Percentiles rank a stretch among this genome's conserved stretches.
phyloP scores from a whole-genome alignment of 495 filamentous ascomycete genomes.

The Aspergillus conjunctus region DNA sequence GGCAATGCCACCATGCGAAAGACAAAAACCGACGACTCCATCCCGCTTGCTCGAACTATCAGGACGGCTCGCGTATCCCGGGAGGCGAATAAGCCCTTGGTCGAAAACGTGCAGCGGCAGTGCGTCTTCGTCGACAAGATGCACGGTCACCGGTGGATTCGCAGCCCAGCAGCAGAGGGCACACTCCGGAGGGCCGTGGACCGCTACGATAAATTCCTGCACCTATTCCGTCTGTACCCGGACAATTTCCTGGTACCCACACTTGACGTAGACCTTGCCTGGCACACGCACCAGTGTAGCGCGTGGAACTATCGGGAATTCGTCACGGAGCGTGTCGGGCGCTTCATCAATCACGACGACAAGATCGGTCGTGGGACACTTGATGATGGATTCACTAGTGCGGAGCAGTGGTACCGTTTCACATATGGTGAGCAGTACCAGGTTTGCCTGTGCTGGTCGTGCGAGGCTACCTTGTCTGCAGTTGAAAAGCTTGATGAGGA shows the following conservation, averaged over 20 bases:
- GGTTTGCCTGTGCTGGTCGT: constrained; percentile 9
- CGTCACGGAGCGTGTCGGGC: constrained; percentile 1
- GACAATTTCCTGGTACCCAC: constrained; percentile 4
- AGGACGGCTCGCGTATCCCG: neutral
- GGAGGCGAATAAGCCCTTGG: neutral
- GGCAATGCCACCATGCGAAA: neutral
- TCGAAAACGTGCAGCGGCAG: constrained; percentile 1
- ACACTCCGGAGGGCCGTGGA: neutral
- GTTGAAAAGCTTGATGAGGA: neutral
- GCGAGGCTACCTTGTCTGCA: constrained; percentile 8
- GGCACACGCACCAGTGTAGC: constrained; percentile 17
- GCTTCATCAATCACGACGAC: constrained; percentile 12
- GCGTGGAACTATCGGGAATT: neutral
- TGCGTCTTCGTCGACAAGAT: constrained; percentile 9
- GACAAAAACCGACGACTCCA: neutral
- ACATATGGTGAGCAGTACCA: neutral
- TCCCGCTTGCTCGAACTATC: neutral
- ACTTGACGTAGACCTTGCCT: constrained; percentile 12
- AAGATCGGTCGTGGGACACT: neutral
- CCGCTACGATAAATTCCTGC: constrained; percentile 4
- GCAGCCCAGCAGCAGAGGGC: constrained; percentile 7
- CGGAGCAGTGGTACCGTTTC: neutral
- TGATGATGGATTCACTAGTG: neutral
- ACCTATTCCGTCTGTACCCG: constrained; percentile 7
- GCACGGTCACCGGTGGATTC: constrained; percentile 9